Evolutionary conservation across 1,284 basidiomycete genomes (phyloP).

Genomic region (Melanopsichium pennsylvanicum): DNA sequence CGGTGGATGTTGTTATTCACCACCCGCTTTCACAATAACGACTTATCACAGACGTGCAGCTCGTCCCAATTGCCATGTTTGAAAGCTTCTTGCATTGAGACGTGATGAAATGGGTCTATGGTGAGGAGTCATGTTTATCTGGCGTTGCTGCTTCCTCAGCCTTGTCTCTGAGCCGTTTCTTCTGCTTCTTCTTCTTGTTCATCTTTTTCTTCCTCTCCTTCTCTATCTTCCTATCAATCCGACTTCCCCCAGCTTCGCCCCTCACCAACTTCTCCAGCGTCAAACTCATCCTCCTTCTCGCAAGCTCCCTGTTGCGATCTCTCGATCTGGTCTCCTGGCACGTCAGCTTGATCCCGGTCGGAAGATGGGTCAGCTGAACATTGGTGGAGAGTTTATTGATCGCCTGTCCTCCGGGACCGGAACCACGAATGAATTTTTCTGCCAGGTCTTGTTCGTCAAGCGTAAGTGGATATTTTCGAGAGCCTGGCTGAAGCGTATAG

Average conservation of each 20-base stretch:
- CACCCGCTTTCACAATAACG: no score
- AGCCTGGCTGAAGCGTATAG: conserved; percentile 45
- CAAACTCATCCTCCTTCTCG: conserved; percentile 51
- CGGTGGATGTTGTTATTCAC: no score
- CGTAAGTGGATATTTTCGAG: conserved; percentile 55
- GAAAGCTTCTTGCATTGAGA: no score
- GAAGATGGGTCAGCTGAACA: conserved; percentile 54
- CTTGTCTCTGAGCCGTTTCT: conserved; percentile 25
- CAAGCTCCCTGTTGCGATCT: conserved; percentile 53
- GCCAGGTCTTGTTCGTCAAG: conserved; percentile 56
- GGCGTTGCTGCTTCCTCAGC: background rate
- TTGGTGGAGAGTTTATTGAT: conserved; percentile 63
- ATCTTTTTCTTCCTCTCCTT: conserved; percentile 45
- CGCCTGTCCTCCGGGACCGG: conserved; percentile 62
- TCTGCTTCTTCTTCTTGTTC: conserved; percentile 59
- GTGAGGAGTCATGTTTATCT: background rate
- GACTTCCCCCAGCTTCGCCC: conserved; percentile 23
- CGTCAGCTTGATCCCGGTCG: conserved; percentile 54
- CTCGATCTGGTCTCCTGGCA: conserved; percentile 58
- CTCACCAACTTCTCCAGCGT: conserved; percentile 50
- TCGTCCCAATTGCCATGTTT: background rate
- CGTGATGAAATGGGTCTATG: background rate
- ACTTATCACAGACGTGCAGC: no score
- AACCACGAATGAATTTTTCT: conserved; percentile 63
- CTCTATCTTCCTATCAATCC: conserved; percentile 47